Percentiles rank a stretch among this genome's conserved stretches.
These are phyloP conservation scores for Trichoderma arundinaceum DNA, from an alignment of 2,329 filamentous ascomycete species.

Conservation along the genomic window DNA sequence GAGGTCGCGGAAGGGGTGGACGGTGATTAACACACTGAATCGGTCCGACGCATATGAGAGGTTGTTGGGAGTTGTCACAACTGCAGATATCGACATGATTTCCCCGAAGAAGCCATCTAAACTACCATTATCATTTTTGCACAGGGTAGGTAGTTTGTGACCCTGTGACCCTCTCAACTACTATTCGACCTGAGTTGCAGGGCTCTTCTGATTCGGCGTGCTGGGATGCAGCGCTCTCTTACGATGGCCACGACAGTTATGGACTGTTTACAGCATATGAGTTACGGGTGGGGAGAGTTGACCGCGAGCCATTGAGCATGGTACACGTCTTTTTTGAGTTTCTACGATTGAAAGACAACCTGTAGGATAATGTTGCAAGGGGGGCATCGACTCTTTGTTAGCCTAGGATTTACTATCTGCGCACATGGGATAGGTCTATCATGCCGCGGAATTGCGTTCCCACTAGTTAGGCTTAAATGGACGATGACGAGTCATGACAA, in stretches of 20 bases:
- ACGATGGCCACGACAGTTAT: not conserved
- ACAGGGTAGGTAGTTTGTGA: not conserved
- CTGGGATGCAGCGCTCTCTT: not conserved
- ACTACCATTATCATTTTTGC: not conserved
- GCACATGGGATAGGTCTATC: not conserved
- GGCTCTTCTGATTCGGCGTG: not conserved
- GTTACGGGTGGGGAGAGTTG: constrained; percentile 14
- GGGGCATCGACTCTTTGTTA: not conserved
- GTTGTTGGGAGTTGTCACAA: not conserved
- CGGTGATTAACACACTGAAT: constrained; percentile 31
- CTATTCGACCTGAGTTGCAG: not conserved
- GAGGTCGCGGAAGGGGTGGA: constrained; percentile 39
- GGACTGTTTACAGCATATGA: not conserved
- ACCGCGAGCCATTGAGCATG: constrained; percentile 2
- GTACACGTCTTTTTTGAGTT: not conserved
- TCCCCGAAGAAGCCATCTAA: not conserved
- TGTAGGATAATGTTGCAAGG: not conserved
- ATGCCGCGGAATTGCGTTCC: not conserved
- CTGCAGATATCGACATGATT: constrained; percentile 5
- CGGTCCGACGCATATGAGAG: not conserved
- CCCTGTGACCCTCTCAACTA: not conserved
- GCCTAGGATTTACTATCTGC: not conserved
- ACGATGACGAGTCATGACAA: constrained; percentile 3
- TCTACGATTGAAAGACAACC: constrained; percentile 5
- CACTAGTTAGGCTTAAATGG: too few relatives aligned